Evolutionary conservation across 768 basidiomycete genomes (phyloP), one percentile per base, ranked within the genome.

Genomic region (Cantharellus anzutake): DNA sequence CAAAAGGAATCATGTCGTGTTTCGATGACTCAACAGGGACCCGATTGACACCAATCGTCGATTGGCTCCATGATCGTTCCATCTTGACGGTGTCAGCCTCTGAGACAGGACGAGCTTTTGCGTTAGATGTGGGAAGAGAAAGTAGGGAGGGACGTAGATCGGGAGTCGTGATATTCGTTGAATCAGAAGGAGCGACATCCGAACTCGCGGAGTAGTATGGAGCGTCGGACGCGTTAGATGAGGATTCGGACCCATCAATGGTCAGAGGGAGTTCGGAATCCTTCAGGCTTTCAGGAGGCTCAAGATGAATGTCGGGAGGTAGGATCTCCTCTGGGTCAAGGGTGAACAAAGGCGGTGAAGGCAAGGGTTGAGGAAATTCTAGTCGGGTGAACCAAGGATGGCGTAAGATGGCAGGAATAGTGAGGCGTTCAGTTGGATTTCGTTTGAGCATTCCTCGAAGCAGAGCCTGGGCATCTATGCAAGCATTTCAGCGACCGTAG

Each of bases 371-470:
- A 11, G 14, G 14, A 1, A 11, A 11, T 7, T 55, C 52, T 7
- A 29, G 11, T 39, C 55, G 40, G 16, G 74, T 78, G 70, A 96
- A 98, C 93, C 94, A 98, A 0, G 83, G 70, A 67, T 93, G 90
- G 1, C 77, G 73, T 38, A 97, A 76, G 56, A 96, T 93, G 66
- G 87, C 85, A 29, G 86, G 79, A 64, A 97, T 90, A 5, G 80
- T 78, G 40, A 82, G 72, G 5, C 94, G 84, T 61, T 83, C 79
- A 5, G 77, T 68, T 2, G 86, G 82, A 64, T 94, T 90, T 56
- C 80, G 80, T 61, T 80, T 77, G 40, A 99, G 77, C 61, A 96
- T 81, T 56, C 75, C 78, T 63, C 79, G 77, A 60, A 98, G 80
- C 37, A 99, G 73, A 66, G 86, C 81, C 51, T 89, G 84, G n/a